Evolutionary conservation across 2,329 filamentous ascomycete species (phyloP).

Genomic region (Chaetomiaceae sp.): DNA sequence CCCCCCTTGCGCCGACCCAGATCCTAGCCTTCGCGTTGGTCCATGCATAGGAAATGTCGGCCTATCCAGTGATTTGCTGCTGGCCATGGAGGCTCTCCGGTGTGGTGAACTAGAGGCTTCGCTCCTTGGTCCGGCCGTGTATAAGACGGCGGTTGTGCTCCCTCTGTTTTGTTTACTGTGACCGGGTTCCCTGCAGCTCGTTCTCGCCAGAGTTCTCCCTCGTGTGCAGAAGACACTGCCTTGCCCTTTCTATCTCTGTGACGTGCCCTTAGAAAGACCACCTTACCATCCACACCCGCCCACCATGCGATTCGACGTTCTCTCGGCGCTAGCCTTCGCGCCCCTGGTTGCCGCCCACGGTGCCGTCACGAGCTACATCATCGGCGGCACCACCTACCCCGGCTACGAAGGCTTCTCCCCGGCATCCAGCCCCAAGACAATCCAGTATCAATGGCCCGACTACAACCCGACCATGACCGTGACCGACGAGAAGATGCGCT

Average conservation of each 20-base stretch:
- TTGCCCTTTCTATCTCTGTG: too few relatives aligned
- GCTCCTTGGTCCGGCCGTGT: neutral
- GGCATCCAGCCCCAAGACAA: slow-evolving; percentile 41
- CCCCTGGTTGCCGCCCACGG: slow-evolving; percentile 31
- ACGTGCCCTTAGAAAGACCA: neutral
- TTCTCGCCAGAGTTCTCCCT: too few relatives aligned
- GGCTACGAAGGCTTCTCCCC: slow-evolving; percentile 41
- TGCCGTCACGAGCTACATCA: slow-evolving; percentile 28
- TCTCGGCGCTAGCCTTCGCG: slow-evolving; percentile 28
- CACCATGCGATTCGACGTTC: slow-evolving; percentile 13
- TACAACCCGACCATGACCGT: slow-evolving; percentile 49
- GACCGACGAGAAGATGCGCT: slow-evolving; percentile 45
- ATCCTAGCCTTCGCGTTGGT: neutral
- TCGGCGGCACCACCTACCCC: slow-evolving; percentile 25
- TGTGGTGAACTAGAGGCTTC: neutral
- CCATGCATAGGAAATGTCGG: neutral
- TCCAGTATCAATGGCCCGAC: slow-evolving; percentile 52
- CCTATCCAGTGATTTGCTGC: neutral
- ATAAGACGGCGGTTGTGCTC: neutral
- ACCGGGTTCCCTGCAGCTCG: neutral
- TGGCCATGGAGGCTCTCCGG: neutral
- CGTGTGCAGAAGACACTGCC: too few relatives aligned
- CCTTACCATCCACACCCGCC: too few relatives aligned
- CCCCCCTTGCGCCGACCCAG: neutral
- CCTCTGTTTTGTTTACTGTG: neutral